These are phyloP conservation scores for Aphanoascus verrucosus DNA, from an alignment of 2,329 filamentous ascomycete species.

Conservation along the genomic window DNA sequence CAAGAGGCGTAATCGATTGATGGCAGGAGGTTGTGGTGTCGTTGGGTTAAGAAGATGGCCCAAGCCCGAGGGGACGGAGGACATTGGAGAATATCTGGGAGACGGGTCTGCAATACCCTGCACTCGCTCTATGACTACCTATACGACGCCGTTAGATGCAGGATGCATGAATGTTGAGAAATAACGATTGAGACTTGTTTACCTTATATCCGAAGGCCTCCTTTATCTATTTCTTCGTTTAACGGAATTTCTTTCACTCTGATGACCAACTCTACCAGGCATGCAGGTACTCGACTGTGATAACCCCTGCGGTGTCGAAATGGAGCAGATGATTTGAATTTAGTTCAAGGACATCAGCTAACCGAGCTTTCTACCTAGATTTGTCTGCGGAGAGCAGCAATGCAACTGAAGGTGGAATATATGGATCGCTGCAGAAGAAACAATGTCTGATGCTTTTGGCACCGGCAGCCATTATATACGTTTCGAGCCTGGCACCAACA, in stretches of 20 bases:
- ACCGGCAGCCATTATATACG: too few relatives aligned
- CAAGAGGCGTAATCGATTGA: constrained; percentile 29
- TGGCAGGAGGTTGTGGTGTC: constrained; percentile 19
- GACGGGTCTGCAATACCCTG: constrained; percentile 10
- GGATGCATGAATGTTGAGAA: not conserved
- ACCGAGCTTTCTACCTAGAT: not conserved
- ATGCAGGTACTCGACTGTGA: too few relatives aligned
- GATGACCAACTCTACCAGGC: not conserved
- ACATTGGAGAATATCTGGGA: not conserved
- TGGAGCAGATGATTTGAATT: not conserved
- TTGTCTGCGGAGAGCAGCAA: too few relatives aligned
- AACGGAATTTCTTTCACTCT: not conserved
- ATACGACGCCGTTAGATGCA: not conserved
- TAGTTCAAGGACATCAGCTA: not conserved
- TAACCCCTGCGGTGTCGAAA: not conserved
- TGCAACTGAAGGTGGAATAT: too few relatives aligned
- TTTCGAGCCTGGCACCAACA: not conserved
- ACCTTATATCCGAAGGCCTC: not conserved
- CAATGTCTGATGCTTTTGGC: too few relatives aligned
- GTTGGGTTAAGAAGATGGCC: constrained; percentile 29
- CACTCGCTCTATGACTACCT: too few relatives aligned
- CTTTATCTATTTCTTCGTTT: not conserved
- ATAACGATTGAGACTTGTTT: too few relatives aligned
- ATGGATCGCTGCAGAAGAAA: too few relatives aligned
- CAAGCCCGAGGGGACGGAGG: constrained; percentile 28